A percentile compares a stretch with the other conserved stretches of the same genome.
Conservation (phyloP, 1,139 yeast species). For the Yamadazyma conglobata region DNA sequence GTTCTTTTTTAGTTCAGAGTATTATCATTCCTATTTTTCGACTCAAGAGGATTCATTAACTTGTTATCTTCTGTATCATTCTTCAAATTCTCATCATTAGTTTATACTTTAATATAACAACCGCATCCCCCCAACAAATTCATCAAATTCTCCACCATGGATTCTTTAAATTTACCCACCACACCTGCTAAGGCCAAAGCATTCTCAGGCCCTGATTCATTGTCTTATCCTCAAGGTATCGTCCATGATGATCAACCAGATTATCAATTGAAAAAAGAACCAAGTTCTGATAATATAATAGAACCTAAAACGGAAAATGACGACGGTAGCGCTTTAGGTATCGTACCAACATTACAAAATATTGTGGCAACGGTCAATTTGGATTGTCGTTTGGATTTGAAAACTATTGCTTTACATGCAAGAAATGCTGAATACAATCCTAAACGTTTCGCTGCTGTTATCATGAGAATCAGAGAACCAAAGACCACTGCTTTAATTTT, state of each 20-base stretch:
- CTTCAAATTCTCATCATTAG: constrained; percentile 20
- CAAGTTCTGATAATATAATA: constrained; percentile 25
- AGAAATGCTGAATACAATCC: constrained; percentile 99
- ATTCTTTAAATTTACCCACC: constrained; percentile 70
- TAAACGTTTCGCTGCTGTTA: constrained; percentile 97
- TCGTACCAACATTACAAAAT: constrained; percentile 93
- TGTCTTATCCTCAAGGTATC: constrained; percentile 56
- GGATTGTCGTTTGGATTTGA: constrained; percentile 92
- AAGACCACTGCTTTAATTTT: constrained; percentile 96
- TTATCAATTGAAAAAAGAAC: constrained; percentile 25
- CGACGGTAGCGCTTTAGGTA: constrained; percentile 80
- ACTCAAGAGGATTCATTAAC: constrained; percentile 38
- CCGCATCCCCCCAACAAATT: too few species aligned
- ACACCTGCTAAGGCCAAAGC: constrained; percentile 81
- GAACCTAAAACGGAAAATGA: constrained; percentile 51
- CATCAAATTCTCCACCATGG: constrained; percentile 46
- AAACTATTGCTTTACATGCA: constrained; percentile 96
- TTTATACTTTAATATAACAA: constrained; percentile 1
- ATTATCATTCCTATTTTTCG: too few species aligned
- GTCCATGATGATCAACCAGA: constrained; percentile 21
- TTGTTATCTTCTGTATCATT: constrained; percentile 33
- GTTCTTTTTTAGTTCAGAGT: constrained; percentile 1
- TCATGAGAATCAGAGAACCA: constrained; percentile 99
- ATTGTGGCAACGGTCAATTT: constrained; percentile 97
- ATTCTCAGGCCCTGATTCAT: constrained; percentile 65